Base-by-base conservation (phyloP, 345 rosid species). In the Diplotaxis tenuifolia region DNA sequence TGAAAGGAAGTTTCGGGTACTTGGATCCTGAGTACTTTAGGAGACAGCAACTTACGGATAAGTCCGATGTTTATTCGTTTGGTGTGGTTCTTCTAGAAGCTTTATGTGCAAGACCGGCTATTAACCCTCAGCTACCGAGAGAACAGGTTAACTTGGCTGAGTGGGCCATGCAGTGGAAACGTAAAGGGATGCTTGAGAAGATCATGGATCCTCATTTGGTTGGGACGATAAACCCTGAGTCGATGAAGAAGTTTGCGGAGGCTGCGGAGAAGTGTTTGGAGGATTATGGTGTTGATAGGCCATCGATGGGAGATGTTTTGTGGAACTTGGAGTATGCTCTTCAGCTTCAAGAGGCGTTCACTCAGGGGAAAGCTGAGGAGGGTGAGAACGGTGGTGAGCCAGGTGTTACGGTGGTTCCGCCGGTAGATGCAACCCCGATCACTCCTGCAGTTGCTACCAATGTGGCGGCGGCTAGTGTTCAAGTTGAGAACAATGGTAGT, bases 71-170 rank as follows among this genome's bases (percentile, higher is more conserved):
- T 12, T 87, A 87, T 63, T 87, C 92, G 0, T 87, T 87, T 36
- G 92, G 92, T 45, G 92, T 87, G 1, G 87, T 87, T 40, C 84
- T 87, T 36, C 79, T 87, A n/a, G 92, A 87, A 67, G 85, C 81
- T 34, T 52, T 87, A 47, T 85, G 89, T 23, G 89, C 89, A 18
- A 79, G 92, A 81, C 88, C 92, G n/a, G 92, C 88, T 14, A 78
- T 87, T 23, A 81, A 84, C 57, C 92, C 92, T 9, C 74, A 73
- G 20, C 73, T 87, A 19, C 88, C 92, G 28, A 85, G 92, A 75
- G 92, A 87, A 23, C 92, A 85, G 53, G 92, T 87, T 8, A 87
- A 85, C 72, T 78, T 87, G 50, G 92, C 89, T 5, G 92, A 87
- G 27, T 87, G 92, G 92, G 92, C 86, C 0, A 84, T 80, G 86